Conservation (phyloP, 441 rosid species). For the Eruca vesicaria region DNA sequence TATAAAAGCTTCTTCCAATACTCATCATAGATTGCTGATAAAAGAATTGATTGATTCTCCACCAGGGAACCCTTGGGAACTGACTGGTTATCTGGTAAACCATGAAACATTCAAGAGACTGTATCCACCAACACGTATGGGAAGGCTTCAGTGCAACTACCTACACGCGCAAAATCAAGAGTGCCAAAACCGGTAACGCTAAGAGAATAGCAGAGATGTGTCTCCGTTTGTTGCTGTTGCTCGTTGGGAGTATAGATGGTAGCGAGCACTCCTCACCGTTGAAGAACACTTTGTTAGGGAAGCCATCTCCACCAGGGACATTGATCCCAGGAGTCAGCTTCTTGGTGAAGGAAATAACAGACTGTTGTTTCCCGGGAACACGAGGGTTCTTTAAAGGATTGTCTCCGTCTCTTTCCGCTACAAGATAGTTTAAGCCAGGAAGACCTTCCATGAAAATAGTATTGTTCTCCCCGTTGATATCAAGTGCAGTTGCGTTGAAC, state of each 20-base stretch:
- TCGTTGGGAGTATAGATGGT: conserved; percentile 58
- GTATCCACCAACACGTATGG: not conserved
- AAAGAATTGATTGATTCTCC: conserved; percentile 23
- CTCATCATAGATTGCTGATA: conserved; percentile 21
- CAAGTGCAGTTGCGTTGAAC: conserved; percentile 60
- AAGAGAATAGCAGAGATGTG: conserved; percentile 28
- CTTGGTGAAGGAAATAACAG: conserved; percentile 92
- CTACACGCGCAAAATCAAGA: conserved; percentile 44
- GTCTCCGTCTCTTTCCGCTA: conserved; percentile 61
- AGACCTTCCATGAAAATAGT: conserved; percentile 81
- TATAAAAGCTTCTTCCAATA: conserved; percentile 24
- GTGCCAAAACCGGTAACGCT: conserved; percentile 35
- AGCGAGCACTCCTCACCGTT: conserved; percentile 94
- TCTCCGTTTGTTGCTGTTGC: conserved; percentile 39
- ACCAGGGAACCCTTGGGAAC: conserved; percentile 1
- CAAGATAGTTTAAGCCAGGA: conserved; percentile 73
- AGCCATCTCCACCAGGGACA: conserved; percentile 77
- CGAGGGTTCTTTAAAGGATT: conserved; percentile 59
- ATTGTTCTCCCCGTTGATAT: conserved; percentile 43
- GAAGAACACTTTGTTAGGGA: conserved; percentile 86
- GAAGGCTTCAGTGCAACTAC: conserved; percentile 26
- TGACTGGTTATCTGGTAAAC: not conserved
- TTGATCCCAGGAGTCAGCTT: conserved; percentile 64
- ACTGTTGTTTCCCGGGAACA: conserved; percentile 92
- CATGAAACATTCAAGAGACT: conserved; percentile 1